Base-by-base conservation (phyloP, 306 rosid species). In the Begonia fuchsioides region DNA sequence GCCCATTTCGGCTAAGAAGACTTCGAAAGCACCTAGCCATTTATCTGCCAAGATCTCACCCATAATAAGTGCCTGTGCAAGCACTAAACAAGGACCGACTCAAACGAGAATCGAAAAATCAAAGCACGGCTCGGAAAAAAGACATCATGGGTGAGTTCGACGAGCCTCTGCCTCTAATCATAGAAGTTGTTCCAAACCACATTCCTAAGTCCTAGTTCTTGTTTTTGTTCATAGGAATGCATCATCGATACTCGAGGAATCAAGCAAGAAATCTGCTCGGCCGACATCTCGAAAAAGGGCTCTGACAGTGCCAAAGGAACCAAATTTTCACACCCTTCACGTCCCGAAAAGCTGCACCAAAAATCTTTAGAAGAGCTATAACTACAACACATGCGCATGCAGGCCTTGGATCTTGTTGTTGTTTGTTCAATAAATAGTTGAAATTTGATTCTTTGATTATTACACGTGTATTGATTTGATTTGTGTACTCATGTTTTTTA, bases 231-330 rank as follows among this genome's bases (percentile, higher is more conserved):
- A 52, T 72, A 82, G 96, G 74, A 71, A 41, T 39, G 61, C 53
- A 45, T 60, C 47, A n/a, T 5, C 18, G 40, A 17, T 14, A 55
- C 44, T 17, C 44, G 43, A 35, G 63, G n/a, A n/a, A n/a, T n/a
- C n/a, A n/a, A n/a, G n/a, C n/a, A n/a, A n/a, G n/a, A 75, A 68
- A 63, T 70, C 48, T 40, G 65, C 64, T 9, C 48, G 68, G 41
- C 49, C 74, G 60, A 71, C 80, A 43, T 66, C 64, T 39, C 79
- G 63, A 58, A 74, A 54, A 63, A 74, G 61, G 65, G 52, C 75
- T 12, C 11, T 61, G 49, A 84, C 94, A 20, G 65, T 75, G 52
- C 77, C 95, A 5, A 78, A 69, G 72, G 80, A 76, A 56, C 95
- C 87, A 38, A 74, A 64, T 32, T 80, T 84, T 71, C 95, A 81